Evolutionary conservation across 257 asterid genomes (phyloP), one percentile per base, ranked within the genome.

Genomic region (Primulina huaijiensis): DNA sequence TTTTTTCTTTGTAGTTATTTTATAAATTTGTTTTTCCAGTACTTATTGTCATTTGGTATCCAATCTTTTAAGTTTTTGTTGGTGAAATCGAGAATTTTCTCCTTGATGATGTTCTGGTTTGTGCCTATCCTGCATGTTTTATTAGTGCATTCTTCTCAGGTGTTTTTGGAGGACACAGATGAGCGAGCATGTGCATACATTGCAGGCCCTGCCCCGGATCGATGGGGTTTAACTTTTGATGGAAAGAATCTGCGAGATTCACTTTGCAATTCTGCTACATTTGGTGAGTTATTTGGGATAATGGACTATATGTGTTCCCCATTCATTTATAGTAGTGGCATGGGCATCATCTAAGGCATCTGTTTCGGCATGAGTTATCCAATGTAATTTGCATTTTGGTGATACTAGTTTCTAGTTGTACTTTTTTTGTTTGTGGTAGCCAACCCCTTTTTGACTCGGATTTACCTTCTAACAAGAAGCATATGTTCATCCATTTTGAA

Each of bases 141-240:
- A 72, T 68, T 78, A 2, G 61, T 70, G 60, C 71, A 68, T 83
- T 57, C 62, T 71, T 82, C 60, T 33, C 89, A 94, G 98, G 97
- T 94, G 65, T 92, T 88, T 72, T 78, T 94, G 80, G 89, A 94
- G 88, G 99, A 91, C 80, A 94, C 99, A 55, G 99, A 94, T 82
- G 97, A 91, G 85, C 84, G 99, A 76, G 99, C 99, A 62, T 94
- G 99, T 81, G 99, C 99, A n/a, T 94, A 91, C 79, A 76, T 94
- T 77, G 98, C 99, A 4, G 99, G 99, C 63, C 97, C 98, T 75
- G 99, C 99, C 55, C 99, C 99, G 71, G 89, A 89, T 73, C 99
- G 99, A 31, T 94, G 99, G 99, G 99, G 99, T 70, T 89, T 84
- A 75, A 82, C 89, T 75, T 85, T 83, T 53, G 93, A 91, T 74